Evolutionary conservation across 2,329 filamentous ascomycete genomes (phyloP), one percentile per base, ranked within the genome.

Genomic region (Sporothrix inflata): DNA sequence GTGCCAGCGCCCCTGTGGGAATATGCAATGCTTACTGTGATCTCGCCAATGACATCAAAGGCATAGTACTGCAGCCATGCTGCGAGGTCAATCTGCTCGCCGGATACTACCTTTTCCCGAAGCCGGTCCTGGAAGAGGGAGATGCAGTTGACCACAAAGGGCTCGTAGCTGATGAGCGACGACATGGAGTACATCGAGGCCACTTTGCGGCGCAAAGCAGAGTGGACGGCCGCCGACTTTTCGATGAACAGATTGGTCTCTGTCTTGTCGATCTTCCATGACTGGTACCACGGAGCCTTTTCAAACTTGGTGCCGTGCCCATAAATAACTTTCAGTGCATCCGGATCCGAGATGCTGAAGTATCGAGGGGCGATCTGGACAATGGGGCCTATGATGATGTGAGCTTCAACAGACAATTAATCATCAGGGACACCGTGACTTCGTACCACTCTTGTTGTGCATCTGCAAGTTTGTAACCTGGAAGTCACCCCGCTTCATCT

Each of bases 31-130:
- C 60, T 65, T 19, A 65, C 60, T 9, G 67, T 69, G 49, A 69
- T 53, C 49, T 69, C 67, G 38, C 67, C 67, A 55, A 69, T 69
- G 8, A 69, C 67, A 21, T 69, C 67, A 40, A 69, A 69, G 16
- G 67, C 67, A 57, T 57, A 69, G 49, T 45, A 69, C 21, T 69
- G 67, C 27, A 45, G n/a, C 67, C 49, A 69, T 30, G 40, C 14
- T 34, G 24, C 65, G 40, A 68, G 47, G 21, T 68, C 65, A 60
- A 60, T 60, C 16, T 49, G 11, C 16, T 49, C 47, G 3, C 47
- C 47, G 21, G 51, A 57, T 57, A n/a, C 9, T 11, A 57, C 51
- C 27, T 57, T 61, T 27, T 42, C 60, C 9, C 14, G 34, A 6
- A 45, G 60, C 38, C 40, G 24, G 24, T 61, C 57, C n/a, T 45